Evolutionary conservation across 176 grass and related monocot species (phyloP).

Genomic region (Ananas comosus): DNA sequence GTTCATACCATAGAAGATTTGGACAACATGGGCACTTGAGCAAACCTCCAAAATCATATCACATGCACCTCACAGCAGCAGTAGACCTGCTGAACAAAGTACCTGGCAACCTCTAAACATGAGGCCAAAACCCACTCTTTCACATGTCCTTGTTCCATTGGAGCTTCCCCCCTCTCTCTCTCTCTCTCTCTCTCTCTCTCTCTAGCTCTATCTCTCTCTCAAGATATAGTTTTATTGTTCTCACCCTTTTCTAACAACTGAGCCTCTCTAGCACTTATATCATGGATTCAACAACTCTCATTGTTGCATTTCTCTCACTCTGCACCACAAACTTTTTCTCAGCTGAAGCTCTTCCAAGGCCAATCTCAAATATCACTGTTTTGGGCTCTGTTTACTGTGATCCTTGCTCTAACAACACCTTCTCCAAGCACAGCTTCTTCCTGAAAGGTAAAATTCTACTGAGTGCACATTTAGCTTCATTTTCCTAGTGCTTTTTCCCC

Average conservation of each 20-base stretch:
- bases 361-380: constrained; percentile 72
- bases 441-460: constrained; percentile 49
- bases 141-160: constrained; percentile 1
- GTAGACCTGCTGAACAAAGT: not conserved
- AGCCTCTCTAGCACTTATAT: not conserved
- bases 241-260: not conserved
- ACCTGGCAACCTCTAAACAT: not conserved
- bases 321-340: constrained; percentile 1
- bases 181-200: not conserved
- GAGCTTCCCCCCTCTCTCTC: not conserved
- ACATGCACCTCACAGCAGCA: not conserved
- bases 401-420: constrained; percentile 81
- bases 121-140: not conserved
- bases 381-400: constrained; percentile 95
- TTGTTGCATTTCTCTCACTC: constrained; percentile 15
- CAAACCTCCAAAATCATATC: not conserved
- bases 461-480: not conserved
- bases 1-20: not conserved
- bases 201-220: not conserved
- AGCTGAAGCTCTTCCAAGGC: constrained; percentile 34
- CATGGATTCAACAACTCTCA: constrained; percentile 20
- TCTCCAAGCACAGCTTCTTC: constrained; percentile 96
- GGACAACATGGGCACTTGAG: not conserved
- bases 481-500: not conserved
- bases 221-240: not conserved